Evolutionary conservation across 495 filamentous ascomycete species (phyloP).

Genomic region (Lophiostoma macrostomum): DNA sequence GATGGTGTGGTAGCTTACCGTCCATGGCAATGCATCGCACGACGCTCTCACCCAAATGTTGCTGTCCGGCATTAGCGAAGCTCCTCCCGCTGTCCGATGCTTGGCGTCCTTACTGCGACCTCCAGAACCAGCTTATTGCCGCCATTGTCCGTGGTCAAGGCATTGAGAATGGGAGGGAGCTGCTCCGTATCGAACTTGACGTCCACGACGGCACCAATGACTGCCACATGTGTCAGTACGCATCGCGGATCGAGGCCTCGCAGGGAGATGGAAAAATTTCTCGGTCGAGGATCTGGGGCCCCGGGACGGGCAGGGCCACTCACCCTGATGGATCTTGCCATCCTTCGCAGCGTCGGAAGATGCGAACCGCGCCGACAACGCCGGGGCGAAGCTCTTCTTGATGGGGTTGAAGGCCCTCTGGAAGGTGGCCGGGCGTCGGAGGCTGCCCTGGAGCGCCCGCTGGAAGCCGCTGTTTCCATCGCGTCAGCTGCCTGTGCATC

Average conservation of each 20-base stretch:
- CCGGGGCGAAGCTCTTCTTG: slow-evolving; percentile 38
- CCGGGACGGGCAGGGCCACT: too few species aligned
- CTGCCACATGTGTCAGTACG: too few species aligned
- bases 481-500: slow-evolving; percentile 23
- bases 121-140: slow-evolving; percentile 94
- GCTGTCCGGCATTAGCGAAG: slow-evolving; percentile 57
- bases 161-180: slow-evolving; percentile 97
- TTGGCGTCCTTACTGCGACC: slow-evolving; percentile 73
- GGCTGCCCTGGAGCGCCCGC: slow-evolving; percentile 37
- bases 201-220: slow-evolving; percentile 73
- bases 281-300: too few species aligned
- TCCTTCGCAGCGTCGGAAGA: slow-evolving; percentile 37
- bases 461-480: slow-evolving; percentile 39
- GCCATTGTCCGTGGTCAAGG: slow-evolving; percentile 84
- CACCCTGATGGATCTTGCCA: slow-evolving; percentile 48
- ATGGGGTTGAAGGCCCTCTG: slow-evolving; percentile 41
- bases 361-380: slow-evolving; percentile 39
- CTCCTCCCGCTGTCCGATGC: slow-evolving; percentile 27
- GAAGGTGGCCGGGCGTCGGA: slow-evolving; percentile 30
- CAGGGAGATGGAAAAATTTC: too few species aligned
- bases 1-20: slow-evolving; percentile 56
- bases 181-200: slow-evolving; percentile 94
- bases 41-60: slow-evolving; percentile 99
- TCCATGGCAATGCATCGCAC: slow-evolving; percentile 99
- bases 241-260: too few species aligned